Base-by-base conservation (phyloP, 768 basidiomycete genomes). In the Cystofilobasidium macerans region DNA sequence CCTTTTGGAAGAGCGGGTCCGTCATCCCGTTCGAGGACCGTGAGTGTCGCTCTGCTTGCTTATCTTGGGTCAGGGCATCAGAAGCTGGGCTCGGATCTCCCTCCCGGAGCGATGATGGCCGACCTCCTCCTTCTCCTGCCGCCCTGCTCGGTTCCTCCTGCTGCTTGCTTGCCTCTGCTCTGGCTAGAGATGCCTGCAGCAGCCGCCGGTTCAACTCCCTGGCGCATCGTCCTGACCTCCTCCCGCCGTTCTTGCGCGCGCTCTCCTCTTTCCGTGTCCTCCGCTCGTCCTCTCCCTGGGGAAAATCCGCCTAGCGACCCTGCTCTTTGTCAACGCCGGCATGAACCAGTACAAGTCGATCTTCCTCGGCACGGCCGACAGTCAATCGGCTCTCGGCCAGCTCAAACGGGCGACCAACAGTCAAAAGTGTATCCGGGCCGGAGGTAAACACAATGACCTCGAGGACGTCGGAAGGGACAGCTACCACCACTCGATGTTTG, bases 381-480 rank as follows among this genome's bases (percentile, higher is more conserved):
- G 94, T 35, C 81, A 90, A 71, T 95, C 93, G 1, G 88, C 91
- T 48, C 83, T 95, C 71, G 82, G 88, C 65, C 92, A 88, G 74
- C 80, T 95, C 69, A 90, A 86, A 75, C 87, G 95, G 72, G 95
- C 93, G 2, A 90, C 86, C 77, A 99, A 98, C 78, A 86, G 83
- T 59, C 95, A 99, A 76, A 99, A 99, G 77, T 99, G 95, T 77
- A 99, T 99, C 71, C 83, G 95, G 65, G 95, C 95, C 2, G 95
- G 95, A 38, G 95, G 95, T 73, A 99, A 99, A 77, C 95, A 99
- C 77, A 99, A 99, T 71, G 93, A 99, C 77, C 82, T 99, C 65
- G 95, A 99, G 75, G 95, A 99, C 77, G 95, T 99, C 65, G 95
- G 95, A 16, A 61, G 62, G 33, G 67, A 68, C 48, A 63, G 54